Evolutionary conservation across 257 asterid genomes (phyloP).

Genomic region (Capsicum baccatum): DNA sequence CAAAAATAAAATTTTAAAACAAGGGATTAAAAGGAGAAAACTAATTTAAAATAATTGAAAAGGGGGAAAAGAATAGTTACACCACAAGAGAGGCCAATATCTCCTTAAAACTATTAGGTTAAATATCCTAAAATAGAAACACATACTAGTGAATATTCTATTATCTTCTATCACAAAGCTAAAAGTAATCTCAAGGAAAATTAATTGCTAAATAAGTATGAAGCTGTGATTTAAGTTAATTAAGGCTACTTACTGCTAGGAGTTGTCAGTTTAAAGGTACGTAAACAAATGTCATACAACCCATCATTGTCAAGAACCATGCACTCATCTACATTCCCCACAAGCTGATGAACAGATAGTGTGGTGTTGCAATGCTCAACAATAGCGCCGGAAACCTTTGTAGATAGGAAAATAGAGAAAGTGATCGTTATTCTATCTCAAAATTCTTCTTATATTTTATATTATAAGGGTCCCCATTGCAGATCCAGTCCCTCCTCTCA

Average conservation of each 20-base stretch:
- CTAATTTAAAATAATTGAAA: background rate
- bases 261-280: conserved; percentile 52
- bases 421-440: conserved; percentile 60
- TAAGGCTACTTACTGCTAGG: conserved; percentile 49
- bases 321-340: conserved; percentile 58
- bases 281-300: conserved; percentile 53
- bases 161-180: background rate
- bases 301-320: conserved; percentile 56
- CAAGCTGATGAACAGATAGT: conserved; percentile 60
- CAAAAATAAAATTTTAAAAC: no score
- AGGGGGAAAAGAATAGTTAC: background rate
- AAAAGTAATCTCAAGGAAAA: background rate
- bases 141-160: no score
- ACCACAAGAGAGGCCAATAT: background rate
- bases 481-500: conserved; percentile 62
- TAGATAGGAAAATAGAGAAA: conserved; percentile 57
- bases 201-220: background rate
- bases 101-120: no score
- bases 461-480: conserved; percentile 59
- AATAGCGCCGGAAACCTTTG: conserved; percentile 56
- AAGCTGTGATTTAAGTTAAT: background rate
- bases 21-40: background rate
- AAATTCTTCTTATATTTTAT: conserved; percentile 53
- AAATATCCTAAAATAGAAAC: no score
- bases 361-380: conserved; percentile 61